phyloP scores from a whole-genome alignment of 441 rosid species.

The Pelargonium citronellum region DNA sequence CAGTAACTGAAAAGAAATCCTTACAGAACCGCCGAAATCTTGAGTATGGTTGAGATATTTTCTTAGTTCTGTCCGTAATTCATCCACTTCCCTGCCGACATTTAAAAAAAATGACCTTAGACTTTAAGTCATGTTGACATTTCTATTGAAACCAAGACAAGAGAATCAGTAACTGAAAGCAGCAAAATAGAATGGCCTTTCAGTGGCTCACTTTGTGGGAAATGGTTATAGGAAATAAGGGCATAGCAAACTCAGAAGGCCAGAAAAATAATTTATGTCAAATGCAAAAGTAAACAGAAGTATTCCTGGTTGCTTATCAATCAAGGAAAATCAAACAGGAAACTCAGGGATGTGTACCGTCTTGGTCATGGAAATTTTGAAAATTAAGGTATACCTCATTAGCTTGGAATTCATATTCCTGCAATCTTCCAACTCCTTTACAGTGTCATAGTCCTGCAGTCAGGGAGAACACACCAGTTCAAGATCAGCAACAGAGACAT shows the following conservation, averaged over 20 bases:
- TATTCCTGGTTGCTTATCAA: background rate
- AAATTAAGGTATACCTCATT: conserved; percentile 44
- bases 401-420: conserved; percentile 58
- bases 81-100: conserved; percentile 68
- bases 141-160: background rate
- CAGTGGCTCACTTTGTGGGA: conserved; percentile 6
- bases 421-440: conserved; percentile 65
- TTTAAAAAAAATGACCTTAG: too few species aligned
- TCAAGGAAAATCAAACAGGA: conserved; percentile 9
- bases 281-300: background rate
- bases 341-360: conserved; percentile 6
- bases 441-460: conserved; percentile 44
- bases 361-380: conserved; percentile 10
- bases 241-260: background rate
- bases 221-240: background rate
- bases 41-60: conserved; percentile 39
- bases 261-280: background rate
- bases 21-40: conserved; percentile 43
- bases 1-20: conserved; percentile 30
- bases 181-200: background rate
- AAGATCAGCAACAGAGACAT: conserved; percentile 17
- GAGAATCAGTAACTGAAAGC: background rate
- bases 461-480: conserved; percentile 19
- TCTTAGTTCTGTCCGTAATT: conserved; percentile 42
- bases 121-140: too few species aligned